A percentile compares a stretch with the other conserved stretches of the same genome.
Conservation (phyloP, 2,329 filamentous ascomycete genomes). For the Cercospora berteroae region DNA sequence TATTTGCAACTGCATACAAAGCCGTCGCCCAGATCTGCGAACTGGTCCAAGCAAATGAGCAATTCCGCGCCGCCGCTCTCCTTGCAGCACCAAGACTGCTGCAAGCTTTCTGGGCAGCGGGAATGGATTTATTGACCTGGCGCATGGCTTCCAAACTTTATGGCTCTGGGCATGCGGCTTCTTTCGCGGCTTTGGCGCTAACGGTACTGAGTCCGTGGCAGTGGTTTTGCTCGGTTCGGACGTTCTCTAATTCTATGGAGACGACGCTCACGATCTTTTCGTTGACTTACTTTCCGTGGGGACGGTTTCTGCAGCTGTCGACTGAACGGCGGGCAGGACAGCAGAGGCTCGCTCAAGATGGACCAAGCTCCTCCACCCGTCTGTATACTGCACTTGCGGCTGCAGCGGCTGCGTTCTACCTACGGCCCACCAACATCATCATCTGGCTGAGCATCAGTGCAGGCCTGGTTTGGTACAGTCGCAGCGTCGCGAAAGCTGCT, state of each 20-base stretch:
- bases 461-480: slow-evolving; percentile 50
- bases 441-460: slow-evolving; percentile 73
- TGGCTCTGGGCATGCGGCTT: slow-evolving; percentile 60
- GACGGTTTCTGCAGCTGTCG: slow-evolving; percentile 35
- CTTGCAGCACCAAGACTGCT: slow-evolving; percentile 69
- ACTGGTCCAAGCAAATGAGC: slow-evolving; percentile 54
- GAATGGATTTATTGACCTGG: slow-evolving; percentile 85
- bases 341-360: neutral
- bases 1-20: slow-evolving; percentile 77
- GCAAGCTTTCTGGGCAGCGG: slow-evolving; percentile 74
- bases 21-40: slow-evolving; percentile 57
- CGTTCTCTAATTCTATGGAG: slow-evolving; percentile 91
- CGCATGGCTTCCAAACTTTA: slow-evolving; percentile 73
- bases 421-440: slow-evolving; percentile 85
- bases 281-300: slow-evolving; percentile 84
- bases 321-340: neutral
- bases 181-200: slow-evolving; percentile 69
- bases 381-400: slow-evolving; percentile 61
- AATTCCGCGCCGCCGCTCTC: slow-evolving; percentile 63
- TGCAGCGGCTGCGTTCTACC: slow-evolving; percentile 76
- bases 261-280: slow-evolving; percentile 80
- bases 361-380: slow-evolving; percentile 12
- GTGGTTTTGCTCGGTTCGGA: slow-evolving; percentile 91
- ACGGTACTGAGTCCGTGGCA: slow-evolving; percentile 83
- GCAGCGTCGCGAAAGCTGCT: slow-evolving; percentile 32